phyloP scores from a whole-genome alignment of 768 basidiomycete genomes.

The Goffeauzyma gilvescens region DNA sequence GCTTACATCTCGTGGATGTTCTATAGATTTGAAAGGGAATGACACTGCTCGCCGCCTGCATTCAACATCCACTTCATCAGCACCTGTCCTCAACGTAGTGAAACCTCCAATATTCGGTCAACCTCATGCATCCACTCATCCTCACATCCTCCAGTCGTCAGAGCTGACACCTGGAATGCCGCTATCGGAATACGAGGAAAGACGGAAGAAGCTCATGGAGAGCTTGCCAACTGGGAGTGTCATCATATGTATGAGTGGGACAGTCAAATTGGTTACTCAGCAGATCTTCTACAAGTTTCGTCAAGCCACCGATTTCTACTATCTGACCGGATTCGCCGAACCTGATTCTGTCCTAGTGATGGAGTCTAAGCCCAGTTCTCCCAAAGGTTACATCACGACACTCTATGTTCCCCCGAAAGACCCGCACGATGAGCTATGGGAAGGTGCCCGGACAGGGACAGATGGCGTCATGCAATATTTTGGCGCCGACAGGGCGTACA shows the following conservation, averaged over 20 bases:
- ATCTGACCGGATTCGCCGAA: constrained; percentile 88
- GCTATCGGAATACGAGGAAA: constrained; percentile 51
- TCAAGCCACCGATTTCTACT: constrained; percentile 44
- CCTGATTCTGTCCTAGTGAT: constrained; percentile 65
- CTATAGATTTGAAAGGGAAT: no score
- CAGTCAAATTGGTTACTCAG: constrained; percentile 35
- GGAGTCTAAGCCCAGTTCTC: constrained; percentile 50
- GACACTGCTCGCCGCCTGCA: no score
- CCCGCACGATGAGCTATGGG: constrained; percentile 67
- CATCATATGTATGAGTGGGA: constrained; percentile 59
- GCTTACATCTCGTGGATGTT: no score
- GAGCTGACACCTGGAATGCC: constrained; percentile 74
- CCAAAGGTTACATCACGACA: constrained; percentile 67
- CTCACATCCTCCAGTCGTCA: constrained; percentile 44
- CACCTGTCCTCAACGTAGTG: no score
- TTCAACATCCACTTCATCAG: no score
- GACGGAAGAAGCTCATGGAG: constrained; percentile 54
- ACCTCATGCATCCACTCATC: constrained; percentile 56
- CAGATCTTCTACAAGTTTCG: constrained; percentile 86
- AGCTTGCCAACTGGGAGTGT: constrained; percentile 50
- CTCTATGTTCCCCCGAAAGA: constrained; percentile 65
- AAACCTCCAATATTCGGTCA: constrained; percentile 70
- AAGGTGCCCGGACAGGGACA: constrained; percentile 60
- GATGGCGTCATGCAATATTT: constrained; percentile 50
- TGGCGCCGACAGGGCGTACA: constrained; percentile 45